Conservation (phyloP, 371 early-diverging fungal genomes). For the Sporodiniella umbellata region DNA sequence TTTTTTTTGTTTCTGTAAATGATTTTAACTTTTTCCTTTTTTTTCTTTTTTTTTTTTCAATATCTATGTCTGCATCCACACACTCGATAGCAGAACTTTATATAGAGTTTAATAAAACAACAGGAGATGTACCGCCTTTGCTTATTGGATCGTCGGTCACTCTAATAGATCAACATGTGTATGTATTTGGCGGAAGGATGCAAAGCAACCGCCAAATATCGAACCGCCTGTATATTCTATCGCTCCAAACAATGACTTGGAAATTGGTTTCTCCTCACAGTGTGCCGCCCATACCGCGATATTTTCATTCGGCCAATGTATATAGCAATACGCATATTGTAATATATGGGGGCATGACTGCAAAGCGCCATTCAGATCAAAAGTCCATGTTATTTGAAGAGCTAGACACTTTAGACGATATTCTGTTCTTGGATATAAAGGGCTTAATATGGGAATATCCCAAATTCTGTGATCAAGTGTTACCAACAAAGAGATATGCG, state of each 20-base stretch:
- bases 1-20: no score
- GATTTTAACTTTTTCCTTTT: not conserved
- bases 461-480: no score
- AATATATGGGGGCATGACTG: slow-evolving; percentile 63
- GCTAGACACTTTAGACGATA: slow-evolving; percentile 66
- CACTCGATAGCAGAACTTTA: slow-evolving; percentile 41
- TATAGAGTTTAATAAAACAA: slow-evolving; percentile 34
- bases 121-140: slow-evolving; percentile 57
- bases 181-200: slow-evolving; percentile 70
- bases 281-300: slow-evolving; percentile 43
- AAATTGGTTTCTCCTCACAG: slow-evolving; percentile 22
- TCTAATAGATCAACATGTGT: slow-evolving; percentile 50
- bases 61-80: slow-evolving; percentile 2
- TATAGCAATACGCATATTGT: slow-evolving; percentile 42
- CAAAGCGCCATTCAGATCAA: slow-evolving; percentile 15
- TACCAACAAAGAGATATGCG: slow-evolving; percentile 79
- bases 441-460: slow-evolving; percentile 65
- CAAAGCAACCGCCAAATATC: slow-evolving; percentile 50
- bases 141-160: slow-evolving; percentile 66
- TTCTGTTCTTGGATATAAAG: slow-evolving; percentile 67
- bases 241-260: slow-evolving; percentile 50
- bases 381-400: slow-evolving; percentile 2
- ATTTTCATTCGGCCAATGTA: slow-evolving; percentile 75
- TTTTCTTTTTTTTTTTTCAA: not conserved
- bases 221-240: slow-evolving; percentile 57